Base-by-base conservation (phyloP, 2,329 filamentous ascomycete species). In the Lecanosticta acicola region DNA sequence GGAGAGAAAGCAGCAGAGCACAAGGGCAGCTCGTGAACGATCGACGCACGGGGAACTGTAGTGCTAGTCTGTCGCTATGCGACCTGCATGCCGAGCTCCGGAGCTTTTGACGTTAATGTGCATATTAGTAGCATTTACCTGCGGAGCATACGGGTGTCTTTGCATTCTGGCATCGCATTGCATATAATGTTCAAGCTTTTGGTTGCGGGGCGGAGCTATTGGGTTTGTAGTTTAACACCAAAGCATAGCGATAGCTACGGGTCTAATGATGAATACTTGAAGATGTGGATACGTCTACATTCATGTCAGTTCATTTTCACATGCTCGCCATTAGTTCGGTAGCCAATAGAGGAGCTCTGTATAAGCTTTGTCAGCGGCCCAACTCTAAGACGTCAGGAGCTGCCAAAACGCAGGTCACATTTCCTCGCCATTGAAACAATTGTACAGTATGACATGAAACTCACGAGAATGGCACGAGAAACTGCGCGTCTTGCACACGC, bases 401-500 rank as follows among this genome's bases (percentile, higher is more conserved):
- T n/a, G n/a, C n/a, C n/a, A n/a, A n/a, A n/a, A n/a, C n/a, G n/a
- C 24, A 29, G 11, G 5, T 5, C 24, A 11, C 11, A 11, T 29
- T 29, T 11, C 11, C 11, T 29, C 24, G 24, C 24, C 7, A 29
- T 29, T 11, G 24, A 5, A 5, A 29, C 11, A 29, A 11, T 29
- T 11, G 7, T 29, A 29, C 24, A 11, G 24, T 11, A 29, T 11
- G 11, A 29, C 24, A 7, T 11, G 5, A 11, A 7, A 7, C 5
- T 29, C 8, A 55, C 57, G 19, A 49, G 55, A 17, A 45, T 58
- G 14, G 54, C 57, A 3, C 56, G 51, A 33, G 55, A 58, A 9
- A 55, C 57, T 9, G 57, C 57, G 38, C 55, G 49, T 45, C 24
- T 59, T 8, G 52, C 49, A 20, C 34, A 55, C 18, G 52, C 52